Percentiles rank a stretch among this genome's conserved stretches.
Conservation (phyloP, 208 protist genomes). For the Crithidia thermophila region DNA sequence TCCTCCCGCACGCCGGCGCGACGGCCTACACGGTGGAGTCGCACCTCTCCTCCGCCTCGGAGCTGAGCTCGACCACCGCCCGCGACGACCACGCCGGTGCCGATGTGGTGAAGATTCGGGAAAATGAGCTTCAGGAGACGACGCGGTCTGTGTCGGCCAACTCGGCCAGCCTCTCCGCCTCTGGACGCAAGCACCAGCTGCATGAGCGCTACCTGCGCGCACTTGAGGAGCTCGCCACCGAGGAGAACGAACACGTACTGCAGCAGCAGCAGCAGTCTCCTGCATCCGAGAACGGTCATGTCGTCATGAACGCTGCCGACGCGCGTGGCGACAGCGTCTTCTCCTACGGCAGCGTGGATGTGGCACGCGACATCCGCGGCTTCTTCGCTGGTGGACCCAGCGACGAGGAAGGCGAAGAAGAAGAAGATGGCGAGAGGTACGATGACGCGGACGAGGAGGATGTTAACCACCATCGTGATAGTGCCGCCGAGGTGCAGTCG, state of each 20-base stretch:
- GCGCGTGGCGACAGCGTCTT: neutral
- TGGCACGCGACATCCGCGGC: constrained; percentile 4
- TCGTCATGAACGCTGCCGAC: neutral
- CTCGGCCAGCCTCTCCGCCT: neutral
- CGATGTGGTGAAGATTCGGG: neutral
- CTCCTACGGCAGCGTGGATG: constrained; percentile 7
- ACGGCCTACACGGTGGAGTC: neutral
- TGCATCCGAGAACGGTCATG: too few species aligned
- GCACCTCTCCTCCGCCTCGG: neutral
- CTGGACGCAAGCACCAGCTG: neutral
- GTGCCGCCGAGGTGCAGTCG: neutral
- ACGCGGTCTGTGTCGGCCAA: too few species aligned
- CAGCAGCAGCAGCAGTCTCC: neutral
- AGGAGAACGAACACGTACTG: neutral
- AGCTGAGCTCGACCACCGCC: neutral
- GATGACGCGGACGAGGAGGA: neutral
- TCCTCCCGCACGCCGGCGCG: neutral
- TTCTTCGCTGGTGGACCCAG: constrained; percentile 6
- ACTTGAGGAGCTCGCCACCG: neutral
- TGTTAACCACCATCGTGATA: neutral
- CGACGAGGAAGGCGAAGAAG: neutral
- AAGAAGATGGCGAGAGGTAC: neutral
- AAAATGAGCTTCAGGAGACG: too few species aligned
- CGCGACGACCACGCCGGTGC: neutral
- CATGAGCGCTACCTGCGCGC: constrained; percentile 1